A percentile compares a stretch with the other conserved stretches of the same genome.
Evolutionary conservation across 2,329 filamentous ascomycete genomes (phyloP).

Genomic region (Colletotrichum sp.): DNA sequence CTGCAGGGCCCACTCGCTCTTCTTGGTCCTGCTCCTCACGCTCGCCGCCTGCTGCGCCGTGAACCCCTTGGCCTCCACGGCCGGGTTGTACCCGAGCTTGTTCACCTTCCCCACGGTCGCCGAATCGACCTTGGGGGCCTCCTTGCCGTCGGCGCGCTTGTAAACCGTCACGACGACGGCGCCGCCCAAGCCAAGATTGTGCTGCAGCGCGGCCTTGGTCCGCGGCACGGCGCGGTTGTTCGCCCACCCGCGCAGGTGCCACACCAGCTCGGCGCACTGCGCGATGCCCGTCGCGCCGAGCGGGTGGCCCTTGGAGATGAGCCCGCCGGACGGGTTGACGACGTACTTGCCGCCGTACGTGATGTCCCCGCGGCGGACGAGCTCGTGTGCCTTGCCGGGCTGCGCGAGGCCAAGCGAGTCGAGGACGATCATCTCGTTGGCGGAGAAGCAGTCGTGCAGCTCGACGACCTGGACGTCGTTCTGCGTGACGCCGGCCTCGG

Average conservation of each 20-base stretch:
- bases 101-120: conserved; percentile 69
- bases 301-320: conserved; percentile 96
- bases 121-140: conserved; percentile 63
- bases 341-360: conserved; percentile 87
- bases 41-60: conserved; percentile 75
- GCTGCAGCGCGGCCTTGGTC: conserved; percentile 81
- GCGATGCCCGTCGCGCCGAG: conserved; percentile 94
- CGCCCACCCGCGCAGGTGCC: conserved; percentile 95
- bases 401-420: conserved; percentile 83
- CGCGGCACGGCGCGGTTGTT: conserved; percentile 79
- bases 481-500: conserved; percentile 73
- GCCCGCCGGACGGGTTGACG: conserved; percentile 90
- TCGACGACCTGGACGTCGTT: conserved; percentile 79
- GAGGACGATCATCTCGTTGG: conserved; percentile 91
- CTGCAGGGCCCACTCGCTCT: conserved; percentile 77
- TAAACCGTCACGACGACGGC: conserved; percentile 92
- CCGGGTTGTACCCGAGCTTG: conserved; percentile 88
- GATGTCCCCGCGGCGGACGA: conserved; percentile 86
- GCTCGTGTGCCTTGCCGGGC: conserved; percentile 86
- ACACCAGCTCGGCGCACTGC: conserved; percentile 92
- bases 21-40: conserved; percentile 70
- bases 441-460: conserved; percentile 95
- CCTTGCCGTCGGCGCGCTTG: conserved; percentile 77
- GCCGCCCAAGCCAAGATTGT: conserved; percentile 91
- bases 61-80: conserved; percentile 87